Percentiles rank a stretch among this genome's conserved stretches.
Conservation (phyloP, 306 rosid genomes). For the Alnus glutinosa region DNA sequence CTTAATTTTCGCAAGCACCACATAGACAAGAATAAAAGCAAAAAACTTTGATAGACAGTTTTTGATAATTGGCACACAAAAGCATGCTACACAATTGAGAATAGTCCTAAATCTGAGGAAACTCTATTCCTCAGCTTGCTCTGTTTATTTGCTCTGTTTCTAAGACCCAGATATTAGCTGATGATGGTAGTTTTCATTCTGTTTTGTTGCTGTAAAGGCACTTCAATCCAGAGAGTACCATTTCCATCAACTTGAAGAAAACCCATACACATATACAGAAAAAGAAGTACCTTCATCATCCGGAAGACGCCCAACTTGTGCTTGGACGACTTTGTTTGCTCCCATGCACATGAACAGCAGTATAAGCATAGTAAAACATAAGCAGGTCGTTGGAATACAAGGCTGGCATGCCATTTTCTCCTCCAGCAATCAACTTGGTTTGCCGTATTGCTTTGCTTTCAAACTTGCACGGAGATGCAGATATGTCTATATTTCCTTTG, state of each 20-base stretch:
- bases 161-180: not conserved
- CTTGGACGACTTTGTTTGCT: conserved; percentile 17
- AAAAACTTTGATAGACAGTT: no score
- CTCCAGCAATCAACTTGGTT: not conserved
- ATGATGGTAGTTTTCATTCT: not conserved
- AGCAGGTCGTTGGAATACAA: not conserved
- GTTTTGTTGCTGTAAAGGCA: not conserved
- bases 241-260: not conserved
- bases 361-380: not conserved
- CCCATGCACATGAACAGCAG: conserved; percentile 4
- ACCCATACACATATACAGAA: not conserved
- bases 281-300: conserved; percentile 20
- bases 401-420: conserved; percentile 3
- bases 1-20: no score
- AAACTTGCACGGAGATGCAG: not conserved
- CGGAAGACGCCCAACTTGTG: conserved; percentile 26
- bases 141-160: not conserved
- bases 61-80: no score
- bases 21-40: no score
- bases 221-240: not conserved
- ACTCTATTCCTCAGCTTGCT: no score
- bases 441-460: not conserved
- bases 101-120: no score
- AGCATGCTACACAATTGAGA: no score
- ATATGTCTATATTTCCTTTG: not conserved